Evolutionary conservation across 2,329 filamentous ascomycete genomes (phyloP), one percentile per base, ranked within the genome.

Genomic region (Dothidotthia symphoricarpi): DNA sequence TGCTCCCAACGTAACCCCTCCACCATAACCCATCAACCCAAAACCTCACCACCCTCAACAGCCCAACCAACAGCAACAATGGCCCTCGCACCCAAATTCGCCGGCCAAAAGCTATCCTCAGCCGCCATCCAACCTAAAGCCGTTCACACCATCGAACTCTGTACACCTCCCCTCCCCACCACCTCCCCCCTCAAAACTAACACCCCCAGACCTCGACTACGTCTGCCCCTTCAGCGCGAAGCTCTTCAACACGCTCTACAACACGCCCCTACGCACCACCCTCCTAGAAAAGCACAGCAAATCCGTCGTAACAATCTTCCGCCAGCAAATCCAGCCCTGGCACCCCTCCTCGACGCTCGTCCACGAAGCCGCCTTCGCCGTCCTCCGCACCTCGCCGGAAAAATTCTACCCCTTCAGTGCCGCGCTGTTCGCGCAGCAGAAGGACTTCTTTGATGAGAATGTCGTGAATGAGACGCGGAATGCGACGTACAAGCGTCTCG

Each of bases 301-400:
- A 43, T 76, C 75, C 45, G 71, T 95, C 3, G 77, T 86, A 55
- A 75, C 95, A 53, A 79, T 97, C 59, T 87, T 96, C 75, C 85
- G 90, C 33, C 90, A 91, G 65, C 89, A 95, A 65, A 81, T 96
- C 58, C 89, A 95, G 72, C 88, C 89, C 11, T 95, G 91, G 91
- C 90, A 97, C 70, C 91, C 91, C 2, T 88, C 85, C 14, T 89
- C 63, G 0, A 75, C 71, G 0, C 66, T 75, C 17, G 75, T 80
- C 39, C 87, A 91, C 72, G 91, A 97, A 76, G 86, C 89, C 22
- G 90, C 75, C 3, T 78, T 88, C 22, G 91, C 89, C 3, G 88
- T 96, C 1, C 76, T 91, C 53, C 78, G 77, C 34, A 67, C 88
- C 6, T 73, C 80, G 2, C 84, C 86, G 0, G 73, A 75, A 13